phyloP scores from a whole-genome alignment of 2,329 filamentous ascomycete genomes.

The Apiospora marii region DNA sequence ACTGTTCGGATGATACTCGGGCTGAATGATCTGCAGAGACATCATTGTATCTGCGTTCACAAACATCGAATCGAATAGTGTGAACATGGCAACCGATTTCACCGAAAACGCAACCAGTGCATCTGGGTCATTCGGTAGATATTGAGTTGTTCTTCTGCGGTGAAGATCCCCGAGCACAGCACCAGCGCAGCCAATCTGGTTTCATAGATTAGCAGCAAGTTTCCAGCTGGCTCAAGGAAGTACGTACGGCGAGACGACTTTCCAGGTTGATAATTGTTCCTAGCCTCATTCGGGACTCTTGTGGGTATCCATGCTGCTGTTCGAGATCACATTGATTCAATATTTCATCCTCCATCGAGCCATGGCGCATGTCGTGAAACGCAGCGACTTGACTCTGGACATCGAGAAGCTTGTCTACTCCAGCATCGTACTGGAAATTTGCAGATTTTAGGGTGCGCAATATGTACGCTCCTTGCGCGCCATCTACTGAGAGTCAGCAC shows the following conservation, averaged over 20 bases:
- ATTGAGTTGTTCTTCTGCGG: slow-evolving; percentile 69
- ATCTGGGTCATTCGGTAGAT: slow-evolving; percentile 65
- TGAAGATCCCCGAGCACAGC: slow-evolving; percentile 83
- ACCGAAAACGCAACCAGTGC: slow-evolving; percentile 66
- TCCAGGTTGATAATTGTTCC: slow-evolving; percentile 77
- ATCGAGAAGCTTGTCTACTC: slow-evolving; percentile 70
- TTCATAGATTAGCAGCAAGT: background rate
- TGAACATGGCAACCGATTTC: slow-evolving; percentile 76
- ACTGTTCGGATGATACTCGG: slow-evolving; percentile 83
- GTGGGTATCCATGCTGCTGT: slow-evolving; percentile 57
- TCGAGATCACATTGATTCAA: slow-evolving; percentile 45
- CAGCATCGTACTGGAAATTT: slow-evolving; percentile 76
- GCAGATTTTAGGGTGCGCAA: slow-evolving; percentile 73
- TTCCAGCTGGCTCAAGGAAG: background rate
- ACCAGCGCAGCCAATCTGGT: slow-evolving; percentile 81
- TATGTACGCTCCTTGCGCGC: slow-evolving; percentile 51
- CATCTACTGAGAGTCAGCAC: slow-evolving; percentile 41
- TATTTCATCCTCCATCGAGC: slow-evolving; percentile 58
- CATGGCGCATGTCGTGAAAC: slow-evolving; percentile 65
- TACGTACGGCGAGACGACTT: slow-evolving; percentile 70
- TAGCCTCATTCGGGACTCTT: slow-evolving; percentile 72
- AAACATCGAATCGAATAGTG: slow-evolving; percentile 72
- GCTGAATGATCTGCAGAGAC: slow-evolving; percentile 85
- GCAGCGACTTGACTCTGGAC: slow-evolving; percentile 60
- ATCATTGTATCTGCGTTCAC: slow-evolving; percentile 81